Evolutionary conservation across 1,139 yeast genomes (phyloP).

Genomic region (Debaryomycetaceae sp.): DNA sequence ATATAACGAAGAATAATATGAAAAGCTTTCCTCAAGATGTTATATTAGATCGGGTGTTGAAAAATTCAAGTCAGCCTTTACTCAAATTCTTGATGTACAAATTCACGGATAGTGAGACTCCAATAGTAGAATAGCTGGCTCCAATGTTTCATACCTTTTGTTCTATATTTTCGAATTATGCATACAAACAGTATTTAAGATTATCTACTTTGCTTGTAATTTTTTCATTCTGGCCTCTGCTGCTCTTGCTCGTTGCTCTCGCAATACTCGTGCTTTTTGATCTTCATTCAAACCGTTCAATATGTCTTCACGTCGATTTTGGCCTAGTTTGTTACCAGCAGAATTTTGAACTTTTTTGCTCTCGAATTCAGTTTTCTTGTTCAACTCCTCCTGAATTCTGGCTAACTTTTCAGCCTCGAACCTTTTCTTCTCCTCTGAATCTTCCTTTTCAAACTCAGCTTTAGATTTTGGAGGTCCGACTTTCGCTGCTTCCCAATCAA

Average conservation of each 20-base stretch:
- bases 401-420: conserved; percentile 34
- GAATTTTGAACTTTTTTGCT: conserved; percentile 31
- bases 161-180: too few relatives aligned
- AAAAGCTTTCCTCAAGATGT: conserved; percentile 8
- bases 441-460: conserved; percentile 55
- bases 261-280: conserved; percentile 72
- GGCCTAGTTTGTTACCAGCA: conserved; percentile 27
- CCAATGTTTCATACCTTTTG: too few relatives aligned
- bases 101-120: conserved; percentile 1
- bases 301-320: conserved; percentile 13
- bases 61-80: conserved; percentile 2
- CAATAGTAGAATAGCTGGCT: neutral
- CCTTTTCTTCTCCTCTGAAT: conserved; percentile 28
- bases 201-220: conserved; percentile 1
- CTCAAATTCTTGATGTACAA: conserved; percentile 3
- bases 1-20: conserved; percentile 29
- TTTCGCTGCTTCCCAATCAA: conserved; percentile 68
- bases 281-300: conserved; percentile 50
- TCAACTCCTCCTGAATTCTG: conserved; percentile 38
- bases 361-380: conserved; percentile 37
- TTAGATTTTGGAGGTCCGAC: conserved; percentile 65
- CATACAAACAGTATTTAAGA: neutral
- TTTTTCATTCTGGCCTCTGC: conserved; percentile 78
- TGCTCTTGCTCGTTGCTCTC: conserved; percentile 95
- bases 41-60: conserved; percentile 4